Evolutionary conservation across 2,329 filamentous ascomycete genomes (phyloP).

Genomic region (Lecanoromycetidae sp.): DNA sequence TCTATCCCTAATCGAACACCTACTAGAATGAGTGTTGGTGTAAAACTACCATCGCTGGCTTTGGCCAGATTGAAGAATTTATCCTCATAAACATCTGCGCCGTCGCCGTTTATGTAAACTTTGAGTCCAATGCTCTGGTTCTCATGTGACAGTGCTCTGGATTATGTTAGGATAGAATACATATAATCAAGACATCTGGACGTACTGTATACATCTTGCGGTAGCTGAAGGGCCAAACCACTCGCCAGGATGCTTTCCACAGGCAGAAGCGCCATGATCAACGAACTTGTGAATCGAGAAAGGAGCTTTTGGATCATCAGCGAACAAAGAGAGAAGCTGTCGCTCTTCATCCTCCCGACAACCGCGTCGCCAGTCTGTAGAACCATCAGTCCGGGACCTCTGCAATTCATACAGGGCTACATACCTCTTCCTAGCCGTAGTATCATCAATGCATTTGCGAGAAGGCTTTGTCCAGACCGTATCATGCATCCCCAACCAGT

Average conservation of each 20-base stretch:
- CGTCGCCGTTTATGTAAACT: conserved; percentile 82
- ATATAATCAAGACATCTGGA: conserved; percentile 12
- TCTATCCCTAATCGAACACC: conserved; percentile 86
- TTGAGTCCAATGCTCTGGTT: conserved; percentile 51
- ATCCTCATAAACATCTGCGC: conserved; percentile 86
- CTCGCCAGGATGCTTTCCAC: conserved; percentile 88
- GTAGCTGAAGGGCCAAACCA: conserved; percentile 99
- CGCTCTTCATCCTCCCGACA: conserved; percentile 49
- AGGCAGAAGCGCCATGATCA: conserved; percentile 68
- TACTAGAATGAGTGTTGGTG: conserved; percentile 77
- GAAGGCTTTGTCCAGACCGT: conserved; percentile 78
- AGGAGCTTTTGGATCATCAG: conserved; percentile 71
- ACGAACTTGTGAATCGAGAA: conserved; percentile 97
- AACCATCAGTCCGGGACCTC: conserved; percentile 19
- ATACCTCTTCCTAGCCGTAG: conserved; percentile 67
- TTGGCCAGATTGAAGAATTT: conserved; percentile 68
- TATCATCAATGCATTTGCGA: conserved; percentile 72
- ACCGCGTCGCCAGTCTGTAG: conserved; percentile 61
- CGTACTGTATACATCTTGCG: conserved; percentile 83
- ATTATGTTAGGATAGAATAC: neutral
- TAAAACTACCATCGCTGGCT: conserved; percentile 52
- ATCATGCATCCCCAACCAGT: conserved; percentile 99
- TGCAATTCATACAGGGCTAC: neutral
- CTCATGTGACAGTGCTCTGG: conserved; percentile 61
- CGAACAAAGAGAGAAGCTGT: conserved; percentile 65